Evolutionary conservation across 1,284 basidiomycete genomes (phyloP).

Genomic region (Abortiporus biennis): DNA sequence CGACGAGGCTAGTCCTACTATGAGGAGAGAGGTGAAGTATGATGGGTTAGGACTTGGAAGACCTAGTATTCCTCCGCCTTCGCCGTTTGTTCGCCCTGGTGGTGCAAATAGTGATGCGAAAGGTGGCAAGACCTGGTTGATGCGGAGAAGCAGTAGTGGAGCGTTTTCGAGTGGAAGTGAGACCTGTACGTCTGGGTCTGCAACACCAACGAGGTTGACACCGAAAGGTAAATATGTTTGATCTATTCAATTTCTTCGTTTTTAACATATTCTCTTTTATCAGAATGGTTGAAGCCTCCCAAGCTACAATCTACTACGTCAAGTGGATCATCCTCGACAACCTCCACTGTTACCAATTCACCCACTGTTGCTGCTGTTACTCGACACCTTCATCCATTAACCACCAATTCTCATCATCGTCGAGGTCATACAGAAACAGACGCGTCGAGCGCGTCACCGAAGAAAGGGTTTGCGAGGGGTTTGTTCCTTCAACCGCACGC

Average conservation of each 20-base stretch:
- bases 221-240: conserved; percentile 36
- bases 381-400: conserved; percentile 13
- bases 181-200: conserved; percentile 40
- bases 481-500: conserved; percentile 13
- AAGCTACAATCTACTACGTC: conserved; percentile 33
- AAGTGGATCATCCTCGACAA: conserved; percentile 42
- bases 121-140: conserved; percentile 47
- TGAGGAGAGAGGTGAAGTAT: conserved; percentile 43
- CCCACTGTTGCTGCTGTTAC: conserved; percentile 21
- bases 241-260: neutral
- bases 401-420: conserved; percentile 10
- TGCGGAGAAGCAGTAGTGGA: conserved; percentile 71
- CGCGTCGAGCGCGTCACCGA: conserved; percentile 8
- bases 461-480: conserved; percentile 11
- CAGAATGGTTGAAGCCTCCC: neutral
- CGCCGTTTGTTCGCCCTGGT: conserved; percentile 10
- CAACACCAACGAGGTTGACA: conserved; percentile 56
- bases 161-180: conserved; percentile 72
- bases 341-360: conserved; percentile 31
- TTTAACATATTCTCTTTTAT: conserved; percentile 2
- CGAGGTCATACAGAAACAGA: conserved; percentile 11
- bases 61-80: conserved; percentile 31
- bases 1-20: conserved; percentile 52
- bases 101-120: conserved; percentile 14
- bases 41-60: conserved; percentile 62